Percentiles rank a stretch among this genome's conserved stretches.
These are phyloP conservation scores for Pyrenochaeta sp. DNA, from an alignment of 2,329 filamentous ascomycete genomes.

Conservation along the genomic window DNA sequence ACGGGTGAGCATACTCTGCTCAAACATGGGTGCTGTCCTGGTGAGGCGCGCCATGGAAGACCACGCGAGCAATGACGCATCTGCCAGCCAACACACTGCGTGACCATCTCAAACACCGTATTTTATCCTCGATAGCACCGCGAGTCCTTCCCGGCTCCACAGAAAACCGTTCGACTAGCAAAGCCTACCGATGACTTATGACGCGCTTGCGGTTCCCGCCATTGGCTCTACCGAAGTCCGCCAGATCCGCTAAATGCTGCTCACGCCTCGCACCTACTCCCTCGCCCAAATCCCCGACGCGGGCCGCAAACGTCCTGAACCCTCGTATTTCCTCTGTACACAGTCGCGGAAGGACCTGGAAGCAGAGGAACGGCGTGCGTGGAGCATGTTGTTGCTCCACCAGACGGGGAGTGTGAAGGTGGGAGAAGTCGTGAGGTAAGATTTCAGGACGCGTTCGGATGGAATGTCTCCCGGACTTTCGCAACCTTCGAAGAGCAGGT, in stretches of 20 bases:
- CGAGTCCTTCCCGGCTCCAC: neutral
- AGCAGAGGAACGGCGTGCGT: slow-evolving; percentile 41
- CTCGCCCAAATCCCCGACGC: slow-evolving; percentile 50
- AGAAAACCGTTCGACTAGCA: slow-evolving; percentile 11
- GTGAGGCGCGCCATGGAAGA: slow-evolving; percentile 1
- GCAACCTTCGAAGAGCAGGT: neutral
- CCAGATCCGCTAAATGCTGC: slow-evolving; percentile 50
- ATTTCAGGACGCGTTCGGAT: slow-evolving; percentile 1
- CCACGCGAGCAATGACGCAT: slow-evolving; percentile 5
- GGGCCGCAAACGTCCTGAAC: slow-evolving; percentile 34
- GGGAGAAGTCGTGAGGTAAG: slow-evolving; percentile 88
- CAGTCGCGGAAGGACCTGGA: slow-evolving; percentile 45
- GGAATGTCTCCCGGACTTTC: neutral
- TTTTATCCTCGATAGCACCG: neutral
- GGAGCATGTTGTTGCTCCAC: slow-evolving; percentile 84
- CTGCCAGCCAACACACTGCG: neutral
- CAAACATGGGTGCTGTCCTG: neutral
- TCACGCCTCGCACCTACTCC: slow-evolving; percentile 51
- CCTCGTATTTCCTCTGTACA: slow-evolving; percentile 46
- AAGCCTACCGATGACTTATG: slow-evolving; percentile 19
- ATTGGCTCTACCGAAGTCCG: slow-evolving; percentile 30
- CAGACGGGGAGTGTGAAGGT: slow-evolving; percentile 92
- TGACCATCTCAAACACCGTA: neutral
- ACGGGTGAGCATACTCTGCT: neutral
- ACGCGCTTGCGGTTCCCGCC: slow-evolving; percentile 21